Evolutionary conservation across 108 stramenopile species (phyloP).

Genomic region (Fragilaria crotonensis): DNA sequence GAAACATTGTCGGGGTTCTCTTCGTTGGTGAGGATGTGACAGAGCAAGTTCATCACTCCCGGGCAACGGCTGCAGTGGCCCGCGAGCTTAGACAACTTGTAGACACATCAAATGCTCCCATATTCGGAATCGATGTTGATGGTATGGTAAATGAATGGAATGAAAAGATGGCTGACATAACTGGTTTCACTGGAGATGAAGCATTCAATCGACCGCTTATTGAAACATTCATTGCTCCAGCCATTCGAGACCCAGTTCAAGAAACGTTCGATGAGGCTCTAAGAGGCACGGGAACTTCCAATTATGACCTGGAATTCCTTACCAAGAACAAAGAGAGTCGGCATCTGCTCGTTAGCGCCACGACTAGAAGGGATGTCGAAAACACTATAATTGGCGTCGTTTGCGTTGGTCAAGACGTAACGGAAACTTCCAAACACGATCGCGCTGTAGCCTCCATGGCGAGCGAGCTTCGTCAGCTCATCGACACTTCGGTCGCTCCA

Average conservation of each 20-base stretch:
- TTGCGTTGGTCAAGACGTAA: conserved; percentile 53
- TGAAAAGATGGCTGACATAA: conserved; percentile 29
- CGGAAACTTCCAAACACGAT: conserved; percentile 40
- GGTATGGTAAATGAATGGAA: conserved; percentile 66
- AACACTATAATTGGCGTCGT: conserved; percentile 40
- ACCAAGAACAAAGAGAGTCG: conserved; percentile 37
- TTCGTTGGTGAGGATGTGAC: conserved; percentile 75
- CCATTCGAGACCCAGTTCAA: conserved; percentile 16
- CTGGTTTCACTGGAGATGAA: conserved; percentile 40
- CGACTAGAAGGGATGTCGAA: conserved; percentile 21
- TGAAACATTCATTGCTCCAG: conserved; percentile 21
- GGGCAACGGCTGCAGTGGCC: conserved; percentile 21
- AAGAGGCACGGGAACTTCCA: conserved; percentile 35
- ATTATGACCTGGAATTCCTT: conserved; percentile 42
- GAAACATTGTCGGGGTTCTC: conserved; percentile 56
- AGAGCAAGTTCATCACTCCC: conserved; percentile 33
- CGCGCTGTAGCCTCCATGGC: conserved; percentile 33
- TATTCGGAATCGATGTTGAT: conserved; percentile 50
- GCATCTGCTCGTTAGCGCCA: conserved; percentile 44
- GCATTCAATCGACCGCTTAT: conserved; percentile 36
- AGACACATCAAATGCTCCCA: conserved; percentile 47
- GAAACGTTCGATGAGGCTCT: conserved; percentile 25
- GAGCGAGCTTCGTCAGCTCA: conserved; percentile 38
- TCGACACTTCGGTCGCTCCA: conserved; percentile 68
- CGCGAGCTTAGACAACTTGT: conserved; percentile 34